Conservation (phyloP, 78 protist genomes). For the Dictyostelium purpureum region DNA sequence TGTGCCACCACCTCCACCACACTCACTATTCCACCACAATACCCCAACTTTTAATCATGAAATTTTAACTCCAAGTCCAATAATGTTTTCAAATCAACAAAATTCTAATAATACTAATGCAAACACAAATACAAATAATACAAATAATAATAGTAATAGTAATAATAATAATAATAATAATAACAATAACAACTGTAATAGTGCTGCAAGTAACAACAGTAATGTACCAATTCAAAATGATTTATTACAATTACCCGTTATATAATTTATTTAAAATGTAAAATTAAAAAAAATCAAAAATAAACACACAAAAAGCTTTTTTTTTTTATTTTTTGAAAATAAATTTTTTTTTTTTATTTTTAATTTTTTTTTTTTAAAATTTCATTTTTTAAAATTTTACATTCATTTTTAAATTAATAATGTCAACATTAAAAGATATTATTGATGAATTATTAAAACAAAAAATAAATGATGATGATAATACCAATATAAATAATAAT, state of each 20-base stretch:
- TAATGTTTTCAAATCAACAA: no score
- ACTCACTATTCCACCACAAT: not conserved
- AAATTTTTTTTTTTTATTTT: not conserved
- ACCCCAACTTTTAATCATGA: not conserved
- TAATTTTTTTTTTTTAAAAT: not conserved
- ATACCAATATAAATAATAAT: not conserved
- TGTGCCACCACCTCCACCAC: not conserved
- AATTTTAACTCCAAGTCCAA: no score
- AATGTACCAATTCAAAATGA: no score
- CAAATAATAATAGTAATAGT: not conserved
- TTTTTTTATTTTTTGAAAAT: not conserved
- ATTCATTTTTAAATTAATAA: not conserved
- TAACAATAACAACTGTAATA: not conserved
- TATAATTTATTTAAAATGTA: not conserved
- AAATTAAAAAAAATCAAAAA: not conserved
- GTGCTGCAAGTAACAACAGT: no score
- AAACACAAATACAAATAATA: not conserved
- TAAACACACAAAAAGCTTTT: not conserved
- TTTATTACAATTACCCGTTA: slow-evolving; percentile 14
- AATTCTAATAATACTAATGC: no score
- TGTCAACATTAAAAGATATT: slow-evolving; percentile 23
- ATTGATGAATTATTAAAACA: slow-evolving; percentile 24
- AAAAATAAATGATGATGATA: not conserved
- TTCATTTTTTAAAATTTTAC: not conserved
- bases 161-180: not conserved